Base-by-base conservation (phyloP, 2,329 filamentous ascomycete species). In the Incumbomyces delicatus region DNA sequence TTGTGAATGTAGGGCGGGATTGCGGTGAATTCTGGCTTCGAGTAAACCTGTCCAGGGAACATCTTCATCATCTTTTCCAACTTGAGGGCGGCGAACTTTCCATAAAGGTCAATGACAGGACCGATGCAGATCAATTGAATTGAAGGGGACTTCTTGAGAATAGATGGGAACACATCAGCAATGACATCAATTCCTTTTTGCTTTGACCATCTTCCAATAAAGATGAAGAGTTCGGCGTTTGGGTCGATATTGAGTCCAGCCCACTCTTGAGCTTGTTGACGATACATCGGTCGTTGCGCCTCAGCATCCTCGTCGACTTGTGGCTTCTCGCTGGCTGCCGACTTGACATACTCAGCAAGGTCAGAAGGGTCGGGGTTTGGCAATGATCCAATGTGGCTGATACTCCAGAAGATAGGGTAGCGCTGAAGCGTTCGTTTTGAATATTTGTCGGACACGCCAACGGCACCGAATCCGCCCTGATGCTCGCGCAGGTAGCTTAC, bases 141-240 rank as follows among this genome's bases (percentile, higher is more conserved):
- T 50, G 77, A 74, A 2, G 72, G 68, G 51, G 79, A 69, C 49
- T 75, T 68, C 56, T 83, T 78, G 3, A 83, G 67, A 27, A 83
- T 68, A 22, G 72, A 70, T 16, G 79, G 78, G 61, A 83, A 79
- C 33, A 83, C 77, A 56, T 83, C 80, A n/a, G 80, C 80, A 54
- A 83, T 83, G 40, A 83, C 65, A 58, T 84, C 80, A 43, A 83
- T 71, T 43, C 80, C 80, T 60, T 83, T 83, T 57, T 83, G 80
- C 70, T 80, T 75, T 8, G 75, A 80, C 80, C 80, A 83, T 51
- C 80, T 74, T 48, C 80, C 80, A 37, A 83, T 80, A 54, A 83
- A 83, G 7, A 83, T 79, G 52, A 83, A 74, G 6, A 83, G 68
- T 49, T 83, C 78, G 1, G 80, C 79, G 32, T 78, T 68, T 1